Evolutionary conservation across 1,284 basidiomycete species (phyloP).

Genomic region (Chondrostereum purpureum): DNA sequence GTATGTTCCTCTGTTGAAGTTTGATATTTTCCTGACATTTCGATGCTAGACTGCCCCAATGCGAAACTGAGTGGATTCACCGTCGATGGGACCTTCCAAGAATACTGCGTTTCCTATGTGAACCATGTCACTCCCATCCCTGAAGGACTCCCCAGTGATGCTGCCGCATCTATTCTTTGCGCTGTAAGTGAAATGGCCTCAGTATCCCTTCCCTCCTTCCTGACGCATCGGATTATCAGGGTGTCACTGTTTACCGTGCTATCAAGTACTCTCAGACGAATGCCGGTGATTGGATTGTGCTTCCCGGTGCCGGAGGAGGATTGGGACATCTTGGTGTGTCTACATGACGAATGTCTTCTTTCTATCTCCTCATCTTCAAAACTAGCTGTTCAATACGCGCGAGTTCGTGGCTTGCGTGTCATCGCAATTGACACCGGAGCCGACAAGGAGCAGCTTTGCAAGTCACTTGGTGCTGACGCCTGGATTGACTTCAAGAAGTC

Average conservation of each 20-base stretch:
- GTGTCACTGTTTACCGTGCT: slow-evolving; percentile 79
- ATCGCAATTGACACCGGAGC: slow-evolving; percentile 80
- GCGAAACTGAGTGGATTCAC: slow-evolving; percentile 67
- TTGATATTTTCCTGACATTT: slow-evolving; percentile 19
- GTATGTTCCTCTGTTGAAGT: slow-evolving; percentile 28
- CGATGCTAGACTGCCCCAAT: slow-evolving; percentile 48
- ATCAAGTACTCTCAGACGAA: slow-evolving; percentile 68
- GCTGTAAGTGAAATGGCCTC: slow-evolving; percentile 47
- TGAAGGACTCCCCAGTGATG: slow-evolving; percentile 52
- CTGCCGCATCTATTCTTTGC: slow-evolving; percentile 79
- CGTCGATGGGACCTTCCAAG: slow-evolving; percentile 79
- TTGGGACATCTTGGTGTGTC: slow-evolving; percentile 57
- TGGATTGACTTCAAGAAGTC: slow-evolving; percentile 77
- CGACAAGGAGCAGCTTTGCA: slow-evolving; percentile 67
- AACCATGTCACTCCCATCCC: slow-evolving; percentile 75
- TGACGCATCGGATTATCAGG: slow-evolving; percentile 60
- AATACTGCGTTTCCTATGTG: slow-evolving; percentile 70
- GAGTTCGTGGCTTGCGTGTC: slow-evolving; percentile 68
- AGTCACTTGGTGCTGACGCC: slow-evolving; percentile 65
- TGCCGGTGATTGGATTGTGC: slow-evolving; percentile 76
- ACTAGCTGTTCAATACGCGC: slow-evolving; percentile 73
- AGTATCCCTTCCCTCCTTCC: neutral
- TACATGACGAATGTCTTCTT: neutral
- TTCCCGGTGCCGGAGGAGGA: slow-evolving; percentile 76
- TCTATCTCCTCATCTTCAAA: neutral